Base-by-base conservation (phyloP, 2,329 filamentous ascomycete genomes). In the Arachnomyces sp. region DNA sequence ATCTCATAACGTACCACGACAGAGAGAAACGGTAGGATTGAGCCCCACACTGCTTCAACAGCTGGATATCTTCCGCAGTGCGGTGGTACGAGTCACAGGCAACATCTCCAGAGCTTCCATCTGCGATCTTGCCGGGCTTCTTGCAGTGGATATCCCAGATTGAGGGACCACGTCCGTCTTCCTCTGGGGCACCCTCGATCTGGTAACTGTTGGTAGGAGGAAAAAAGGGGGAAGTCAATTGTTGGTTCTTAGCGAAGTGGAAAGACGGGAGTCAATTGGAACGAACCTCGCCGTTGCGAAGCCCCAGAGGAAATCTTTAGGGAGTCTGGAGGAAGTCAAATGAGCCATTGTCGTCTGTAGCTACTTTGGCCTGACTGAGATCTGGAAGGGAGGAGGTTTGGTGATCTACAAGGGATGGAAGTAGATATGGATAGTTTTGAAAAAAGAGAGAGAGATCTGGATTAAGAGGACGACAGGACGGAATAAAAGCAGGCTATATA, bases 121-220 rank as follows among this genome's bases (percentile, higher is more conserved):
- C 83, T 41, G 85, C 84, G 54, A 92, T 88, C 66, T 92, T 93
- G 54, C 84, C 84, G 5, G 82, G 79, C 39, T 78, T 81, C 47
- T 76, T 76, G 65, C 83, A 89, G 68, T 93, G 93, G n/a, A 76
- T 81, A 65, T 94, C 87, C 87, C 87, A 93, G 61, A 93, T 92
- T 46, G 82, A 86, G 40, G 84, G 80, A 15, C 77, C 82, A 48
- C 86, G 83, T 49, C 86, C 87, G 58, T 90, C 86, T 56, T 81
- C 76, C 35, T 82, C 70, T 30, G 74, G 70, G 35, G 79, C 79
- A 43, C 87, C 87, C 69, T 94, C 87, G 52, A 94, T 84, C 61
- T 94, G 86, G 69, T 92, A 93, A 58, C 86, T 92, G 57, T 4
- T 16, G 4, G n/a, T n/a, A n/a, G n/a, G 25, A 29, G 30, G n/a